A percentile compares a stretch with the other conserved stretches of the same genome.
Evolutionary conservation across 495 filamentous ascomycete species (phyloP).

Genomic region (Trichoderma erinaceum): DNA sequence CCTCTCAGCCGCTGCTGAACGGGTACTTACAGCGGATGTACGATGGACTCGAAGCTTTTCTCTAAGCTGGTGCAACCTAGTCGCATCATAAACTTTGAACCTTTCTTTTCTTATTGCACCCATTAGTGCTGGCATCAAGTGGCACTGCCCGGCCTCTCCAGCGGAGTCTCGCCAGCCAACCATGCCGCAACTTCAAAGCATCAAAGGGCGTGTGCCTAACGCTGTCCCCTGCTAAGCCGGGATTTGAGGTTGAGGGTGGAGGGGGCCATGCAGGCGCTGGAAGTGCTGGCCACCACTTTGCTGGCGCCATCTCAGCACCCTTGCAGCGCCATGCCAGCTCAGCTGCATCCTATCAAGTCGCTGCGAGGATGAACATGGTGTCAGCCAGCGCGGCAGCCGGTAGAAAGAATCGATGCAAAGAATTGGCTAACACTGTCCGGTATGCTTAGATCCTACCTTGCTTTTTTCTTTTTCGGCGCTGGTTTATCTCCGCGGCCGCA

Average conservation of each 20-base stretch:
- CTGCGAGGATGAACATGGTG: background rate
- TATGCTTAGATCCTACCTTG: conserved; percentile 8
- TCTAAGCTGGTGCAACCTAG: background rate
- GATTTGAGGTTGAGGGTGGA: background rate
- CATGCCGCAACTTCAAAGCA: background rate
- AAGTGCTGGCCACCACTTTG: background rate
- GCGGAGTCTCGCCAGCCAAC: background rate
- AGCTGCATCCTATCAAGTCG: background rate
- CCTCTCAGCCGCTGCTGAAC: background rate
- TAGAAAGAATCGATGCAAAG: background rate
- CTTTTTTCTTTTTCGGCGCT: background rate
- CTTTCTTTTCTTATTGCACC: background rate
- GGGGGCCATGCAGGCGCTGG: background rate
- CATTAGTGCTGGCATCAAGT: background rate
- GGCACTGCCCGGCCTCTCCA: background rate
- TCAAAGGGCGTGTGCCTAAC: background rate
- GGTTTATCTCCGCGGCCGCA: conserved; percentile 1
- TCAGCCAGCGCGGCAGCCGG: background rate
- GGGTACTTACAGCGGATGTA: background rate
- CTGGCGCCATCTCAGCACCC: background rate
- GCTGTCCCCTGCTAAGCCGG: background rate
- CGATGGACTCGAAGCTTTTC: background rate
- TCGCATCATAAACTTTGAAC: background rate
- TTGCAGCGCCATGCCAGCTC: background rate
- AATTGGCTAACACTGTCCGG: background rate